Evolutionary conservation across 768 basidiomycete genomes (phyloP), one percentile per base, ranked within the genome.

Genomic region (Serpula lacrymans): DNA sequence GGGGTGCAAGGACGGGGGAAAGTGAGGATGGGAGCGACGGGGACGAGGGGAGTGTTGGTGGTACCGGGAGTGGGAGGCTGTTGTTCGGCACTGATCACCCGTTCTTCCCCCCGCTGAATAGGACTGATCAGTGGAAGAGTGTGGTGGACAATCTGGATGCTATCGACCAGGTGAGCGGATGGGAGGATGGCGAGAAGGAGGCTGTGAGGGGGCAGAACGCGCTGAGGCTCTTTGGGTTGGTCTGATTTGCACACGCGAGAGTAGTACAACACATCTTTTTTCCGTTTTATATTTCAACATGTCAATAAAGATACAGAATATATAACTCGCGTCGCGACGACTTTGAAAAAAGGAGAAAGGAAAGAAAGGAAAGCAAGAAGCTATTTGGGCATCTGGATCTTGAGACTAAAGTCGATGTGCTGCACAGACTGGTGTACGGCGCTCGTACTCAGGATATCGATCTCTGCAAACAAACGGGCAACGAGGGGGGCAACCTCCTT

Each of bases 341-440:
- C n/a, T n/a, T n/a, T n/a, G n/a, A n/a, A n/a, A n/a, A n/a, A n/a
- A n/a, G n/a, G n/a, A n/a, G n/a, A n/a, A n/a, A n/a, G n/a, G n/a
- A n/a, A n/a, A n/a, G n/a, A n/a, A n/a, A n/a, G n/a, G 10, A 29
- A 29, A 29, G 28, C 14, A 23, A n/a, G n/a, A n/a, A n/a, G 41
- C 56, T 55, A 58, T 49, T 71, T 71, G 8, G 78, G 75, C 50
- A 74, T 75, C 64, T 94, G 92, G 46, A 98, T 84, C 76, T 98
- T 98, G 54, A 99, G 72, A 54, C 92, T 96, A 62, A 94, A 99
- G 61, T 98, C 96, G 47, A 98, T 83, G 56, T 96, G 93, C 50
- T 80, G 89, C 18, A 89, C 90, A 2, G 88, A 89, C 62, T 97
- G 90, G 51, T 94, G 92, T 18, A 93, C 88, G 7, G 72, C 77